Conservation (phyloP, 2,329 filamentous ascomycete genomes). For the Curvularia eragrostidis region DNA sequence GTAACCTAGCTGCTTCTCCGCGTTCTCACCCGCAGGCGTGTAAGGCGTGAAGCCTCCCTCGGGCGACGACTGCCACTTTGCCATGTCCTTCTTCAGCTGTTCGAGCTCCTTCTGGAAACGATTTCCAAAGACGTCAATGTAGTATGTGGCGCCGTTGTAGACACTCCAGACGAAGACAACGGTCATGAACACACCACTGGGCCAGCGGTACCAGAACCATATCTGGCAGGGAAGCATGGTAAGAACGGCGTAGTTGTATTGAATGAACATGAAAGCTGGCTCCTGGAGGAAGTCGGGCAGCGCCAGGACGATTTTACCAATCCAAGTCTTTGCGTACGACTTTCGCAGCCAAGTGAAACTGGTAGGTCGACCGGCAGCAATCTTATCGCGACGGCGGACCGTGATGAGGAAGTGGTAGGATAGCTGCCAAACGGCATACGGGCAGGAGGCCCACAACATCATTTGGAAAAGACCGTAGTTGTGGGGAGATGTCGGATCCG, state of each 20-base stretch:
- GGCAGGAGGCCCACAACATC: constrained; percentile 92
- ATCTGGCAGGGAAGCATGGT: constrained; percentile 95
- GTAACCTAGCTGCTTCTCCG: constrained; percentile 37
- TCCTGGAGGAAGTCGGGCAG: constrained; percentile 81
- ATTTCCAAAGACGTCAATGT: constrained; percentile 97
- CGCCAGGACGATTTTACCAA: constrained; percentile 82
- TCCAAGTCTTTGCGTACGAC: constrained; percentile 87
- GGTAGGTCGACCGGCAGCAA: constrained; percentile 91
- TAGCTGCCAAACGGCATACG: constrained; percentile 92
- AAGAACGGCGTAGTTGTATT: constrained; percentile 86
- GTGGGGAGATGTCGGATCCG: constrained; percentile 71
- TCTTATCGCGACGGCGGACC: constrained; percentile 91
- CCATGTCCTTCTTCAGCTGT: constrained; percentile 83
- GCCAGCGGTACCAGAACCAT: constrained; percentile 90
- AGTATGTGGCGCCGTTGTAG: constrained; percentile 96
- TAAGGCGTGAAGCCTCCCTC: constrained; percentile 34
- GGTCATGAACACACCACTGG: constrained; percentile 77
- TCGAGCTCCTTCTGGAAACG: constrained; percentile 97
- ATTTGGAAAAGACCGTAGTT: constrained; percentile 84
- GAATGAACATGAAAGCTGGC: constrained; percentile 92
- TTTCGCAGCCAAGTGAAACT: constrained; percentile 96
- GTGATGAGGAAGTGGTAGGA: constrained; percentile 95
- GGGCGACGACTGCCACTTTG: constrained; percentile 74
- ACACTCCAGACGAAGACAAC: constrained; percentile 92
- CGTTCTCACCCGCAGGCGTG: constrained; percentile 26